These are phyloP conservation scores for Lumnitzera littorea DNA, from an alignment of 345 rosid species.

Conservation along the genomic window DNA sequence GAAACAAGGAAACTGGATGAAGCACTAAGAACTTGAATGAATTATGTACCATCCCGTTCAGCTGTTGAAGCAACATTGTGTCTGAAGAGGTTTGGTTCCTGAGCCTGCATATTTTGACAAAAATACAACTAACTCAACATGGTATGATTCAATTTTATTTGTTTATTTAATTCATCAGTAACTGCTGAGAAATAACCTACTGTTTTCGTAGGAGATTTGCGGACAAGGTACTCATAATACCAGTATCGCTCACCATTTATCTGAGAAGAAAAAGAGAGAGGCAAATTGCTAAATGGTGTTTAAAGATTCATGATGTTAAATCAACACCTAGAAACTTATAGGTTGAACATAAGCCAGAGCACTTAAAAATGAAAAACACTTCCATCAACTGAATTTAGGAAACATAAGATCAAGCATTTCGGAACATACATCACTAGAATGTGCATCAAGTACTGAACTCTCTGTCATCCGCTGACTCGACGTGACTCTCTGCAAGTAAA, in stretches of 20 bases:
- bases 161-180: neutral
- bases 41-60: constrained; percentile 72
- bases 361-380: too few species aligned
- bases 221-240: constrained; percentile 83
- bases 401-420: constrained; percentile 8
- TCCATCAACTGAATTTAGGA: neutral
- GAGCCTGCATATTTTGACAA: constrained; percentile 42
- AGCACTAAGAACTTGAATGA: neutral
- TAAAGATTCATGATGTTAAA: too few species aligned
- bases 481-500: constrained; percentile 68
- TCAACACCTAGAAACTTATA: too few species aligned
- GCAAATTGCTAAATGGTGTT: neutral
- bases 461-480: constrained; percentile 82
- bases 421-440: constrained; percentile 47
- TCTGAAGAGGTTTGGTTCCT: constrained; percentile 68
- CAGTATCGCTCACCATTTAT: constrained; percentile 85
- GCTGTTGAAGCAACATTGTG: constrained; percentile 75
- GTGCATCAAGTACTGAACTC: constrained; percentile 87
- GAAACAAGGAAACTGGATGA: neutral
- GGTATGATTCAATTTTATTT: too few species aligned
- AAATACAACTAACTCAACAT: too few species aligned
- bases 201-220: constrained; percentile 73
- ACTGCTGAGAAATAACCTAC: constrained; percentile 28
- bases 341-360: too few species aligned
- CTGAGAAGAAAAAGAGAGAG: constrained; percentile 22